phyloP scores from a whole-genome alignment of 2,329 filamentous ascomycete species.

The Cercospora zeae-maydis region DNA sequence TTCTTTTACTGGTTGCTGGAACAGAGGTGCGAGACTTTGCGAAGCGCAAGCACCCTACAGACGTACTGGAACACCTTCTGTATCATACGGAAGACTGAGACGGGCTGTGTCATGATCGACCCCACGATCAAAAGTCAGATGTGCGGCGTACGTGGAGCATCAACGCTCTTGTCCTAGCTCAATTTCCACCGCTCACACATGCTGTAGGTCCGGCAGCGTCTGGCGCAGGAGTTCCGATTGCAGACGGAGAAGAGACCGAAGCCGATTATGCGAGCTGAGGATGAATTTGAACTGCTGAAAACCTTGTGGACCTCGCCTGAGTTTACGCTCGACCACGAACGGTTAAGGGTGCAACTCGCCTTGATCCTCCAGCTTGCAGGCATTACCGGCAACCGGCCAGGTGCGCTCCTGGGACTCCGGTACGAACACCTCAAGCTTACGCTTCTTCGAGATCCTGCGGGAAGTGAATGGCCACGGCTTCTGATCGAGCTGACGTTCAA shows the following conservation, averaged over 20 bases:
- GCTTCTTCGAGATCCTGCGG: constrained; percentile 19
- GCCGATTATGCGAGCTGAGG: constrained; percentile 11
- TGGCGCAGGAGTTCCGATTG: constrained; percentile 17
- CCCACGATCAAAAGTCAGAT: background rate
- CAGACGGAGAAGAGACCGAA: constrained; percentile 21
- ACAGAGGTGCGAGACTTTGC: background rate
- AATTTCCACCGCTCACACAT: background rate
- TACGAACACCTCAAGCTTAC: constrained; percentile 18
- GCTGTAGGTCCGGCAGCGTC: background rate
- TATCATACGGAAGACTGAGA: background rate
- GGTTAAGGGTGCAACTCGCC: constrained; percentile 17
- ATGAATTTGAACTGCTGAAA: constrained; percentile 23
- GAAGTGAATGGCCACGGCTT: constrained; percentile 16
- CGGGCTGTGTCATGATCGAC: background rate
- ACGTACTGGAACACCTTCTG: constrained; percentile 2
- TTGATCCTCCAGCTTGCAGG: constrained; percentile 17
- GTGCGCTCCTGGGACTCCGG: constrained; percentile 16
- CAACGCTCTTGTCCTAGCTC: background rate
- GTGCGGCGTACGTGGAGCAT: constrained; percentile 1
- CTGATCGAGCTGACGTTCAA: constrained; percentile 21
- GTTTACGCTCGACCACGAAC: constrained; percentile 18
- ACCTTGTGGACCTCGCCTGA: constrained; percentile 19
- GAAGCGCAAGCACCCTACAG: background rate
- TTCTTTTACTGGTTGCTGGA: constrained; percentile 5
- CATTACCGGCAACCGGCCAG: constrained; percentile 18